Percentiles rank a stretch among this genome's conserved stretches.
These are phyloP conservation scores for Ceratorhiza oryzae-sativae DNA, from an alignment of 1,284 basidiomycete species.

Conservation along the genomic window DNA sequence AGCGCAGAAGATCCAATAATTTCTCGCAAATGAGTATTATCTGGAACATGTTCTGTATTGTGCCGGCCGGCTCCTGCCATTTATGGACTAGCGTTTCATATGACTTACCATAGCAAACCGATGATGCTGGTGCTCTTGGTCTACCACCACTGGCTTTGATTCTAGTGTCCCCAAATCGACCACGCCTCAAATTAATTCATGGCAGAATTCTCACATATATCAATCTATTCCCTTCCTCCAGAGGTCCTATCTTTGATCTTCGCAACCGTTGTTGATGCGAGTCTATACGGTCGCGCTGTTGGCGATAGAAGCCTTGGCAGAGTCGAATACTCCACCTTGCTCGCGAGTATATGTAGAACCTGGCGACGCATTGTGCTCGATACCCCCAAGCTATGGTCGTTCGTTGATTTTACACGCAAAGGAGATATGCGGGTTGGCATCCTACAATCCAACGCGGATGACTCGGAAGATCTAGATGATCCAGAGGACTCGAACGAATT, in stretches of 20 bases:
- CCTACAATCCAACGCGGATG: background rate
- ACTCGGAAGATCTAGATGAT: background rate
- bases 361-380: background rate
- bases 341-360: slow-evolving; percentile 2
- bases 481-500: background rate
- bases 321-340: background rate
- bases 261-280: background rate
- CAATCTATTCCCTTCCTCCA: background rate
- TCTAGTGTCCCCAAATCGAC: background rate
- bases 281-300: slow-evolving; percentile 2
- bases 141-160: background rate
- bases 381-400: background rate
- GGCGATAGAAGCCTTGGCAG: background rate
- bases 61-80: too few species aligned
- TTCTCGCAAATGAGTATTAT: too few species aligned
- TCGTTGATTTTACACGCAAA: background rate
- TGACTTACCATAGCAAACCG: too few species aligned
- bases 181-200: background rate
- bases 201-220: background rate
- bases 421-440: background rate
- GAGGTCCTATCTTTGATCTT: slow-evolving; percentile 11
- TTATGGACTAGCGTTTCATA: too few species aligned
- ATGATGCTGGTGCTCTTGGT: too few species aligned
- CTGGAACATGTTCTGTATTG: too few species aligned
- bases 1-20: too few species aligned